These are phyloP conservation scores for Zymoseptoria crescenta DNA, from an alignment of 2,329 filamentous ascomycete genomes.

Conservation along the genomic window DNA sequence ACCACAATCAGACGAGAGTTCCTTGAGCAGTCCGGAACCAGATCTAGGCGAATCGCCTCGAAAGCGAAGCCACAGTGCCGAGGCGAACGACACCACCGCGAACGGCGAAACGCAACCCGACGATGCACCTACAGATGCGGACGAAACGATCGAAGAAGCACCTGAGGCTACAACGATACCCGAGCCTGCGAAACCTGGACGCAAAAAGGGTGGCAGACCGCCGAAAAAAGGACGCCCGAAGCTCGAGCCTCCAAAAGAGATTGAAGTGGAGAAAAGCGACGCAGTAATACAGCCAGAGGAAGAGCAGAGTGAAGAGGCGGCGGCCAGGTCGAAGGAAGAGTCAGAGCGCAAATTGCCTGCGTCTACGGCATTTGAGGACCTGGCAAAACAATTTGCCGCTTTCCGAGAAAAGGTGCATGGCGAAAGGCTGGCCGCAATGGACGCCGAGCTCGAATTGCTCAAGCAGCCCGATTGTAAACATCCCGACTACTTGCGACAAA, in stretches of 20 bases:
- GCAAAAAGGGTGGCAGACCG: conserved; percentile 32
- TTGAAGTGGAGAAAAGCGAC: conserved; percentile 8
- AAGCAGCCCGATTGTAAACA: conserved; percentile 59
- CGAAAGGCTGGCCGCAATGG: conserved; percentile 75
- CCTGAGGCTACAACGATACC: conserved; percentile 29
- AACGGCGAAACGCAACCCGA: conserved; percentile 25
- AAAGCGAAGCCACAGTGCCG: conserved; percentile 25
- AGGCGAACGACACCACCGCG: conserved; percentile 10
- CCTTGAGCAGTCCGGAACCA: conserved; percentile 30
- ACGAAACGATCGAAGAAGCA: conserved; percentile 31
- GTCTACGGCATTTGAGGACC: conserved; percentile 48
- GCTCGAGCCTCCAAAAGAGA: conserved; percentile 26
- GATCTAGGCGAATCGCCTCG: conserved; percentile 29
- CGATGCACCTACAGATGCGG: conserved; percentile 31
- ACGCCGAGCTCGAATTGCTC: conserved; percentile 57
- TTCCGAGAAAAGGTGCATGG: conserved; percentile 84
- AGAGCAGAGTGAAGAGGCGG: conserved; percentile 22
- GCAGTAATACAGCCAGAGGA: conserved; percentile 13
- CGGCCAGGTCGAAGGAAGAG: conserved; percentile 47
- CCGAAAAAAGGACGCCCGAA: conserved; percentile 13
- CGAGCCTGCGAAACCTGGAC: conserved; percentile 30
- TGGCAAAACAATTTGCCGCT: conserved; percentile 82
- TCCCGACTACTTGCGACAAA: conserved; percentile 83
- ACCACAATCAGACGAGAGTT: conserved; percentile 33
- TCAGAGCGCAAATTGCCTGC: conserved; percentile 33